Evolutionary conservation across 345 rosid genomes (phyloP), one percentile per base, ranked within the genome.

Genomic region (Syzygium grande): DNA sequence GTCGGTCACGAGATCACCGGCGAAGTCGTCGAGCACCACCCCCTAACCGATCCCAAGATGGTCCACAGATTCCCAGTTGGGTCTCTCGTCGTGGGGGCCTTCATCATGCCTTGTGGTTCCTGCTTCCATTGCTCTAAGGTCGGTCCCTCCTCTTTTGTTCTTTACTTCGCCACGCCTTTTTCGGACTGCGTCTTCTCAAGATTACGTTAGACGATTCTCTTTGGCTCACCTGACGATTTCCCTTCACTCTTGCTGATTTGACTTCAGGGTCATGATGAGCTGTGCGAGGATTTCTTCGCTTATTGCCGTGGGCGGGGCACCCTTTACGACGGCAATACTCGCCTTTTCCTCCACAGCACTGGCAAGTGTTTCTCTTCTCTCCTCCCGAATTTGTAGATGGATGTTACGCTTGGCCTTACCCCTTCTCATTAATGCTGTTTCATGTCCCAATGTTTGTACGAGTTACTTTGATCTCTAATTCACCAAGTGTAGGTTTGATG

Each of bases 81-180:
- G 49, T 96, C 98, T 84, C 96, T 84, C 88, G 99, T 96, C 51
- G 94, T 98, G 63, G 99, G 99, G 88, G 99, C 99, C 84, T 98
- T 98, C 91, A 98, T 96, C 88, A 98, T 98, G 99, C 99, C 98
- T 34, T 98, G 99, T 90, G 99, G 99, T 80, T 94, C 90, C 90
- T 98, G 99, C 93, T 93, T 89, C 88, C 94, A 91, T 87, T 98
- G 99, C 88, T 92, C 98, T 30, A 95, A 96, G 98, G 99, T 96
- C 49, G 22, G 46, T 73, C 27, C 13, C 25, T 73, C 80, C 46
- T 2, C 9, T 2, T 21, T 10, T 19, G 8, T 9, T 16, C 21
- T 65, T 9, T 63, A n/a, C 38, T 63, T 59, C 6, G 65, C 65
- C 77, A 2, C 41, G 78, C 78, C 41, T 65, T 65, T 65, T 65